phyloP scores from a whole-genome alignment of 805 yeast species.

The Hagleromyces aurorensis region DNA sequence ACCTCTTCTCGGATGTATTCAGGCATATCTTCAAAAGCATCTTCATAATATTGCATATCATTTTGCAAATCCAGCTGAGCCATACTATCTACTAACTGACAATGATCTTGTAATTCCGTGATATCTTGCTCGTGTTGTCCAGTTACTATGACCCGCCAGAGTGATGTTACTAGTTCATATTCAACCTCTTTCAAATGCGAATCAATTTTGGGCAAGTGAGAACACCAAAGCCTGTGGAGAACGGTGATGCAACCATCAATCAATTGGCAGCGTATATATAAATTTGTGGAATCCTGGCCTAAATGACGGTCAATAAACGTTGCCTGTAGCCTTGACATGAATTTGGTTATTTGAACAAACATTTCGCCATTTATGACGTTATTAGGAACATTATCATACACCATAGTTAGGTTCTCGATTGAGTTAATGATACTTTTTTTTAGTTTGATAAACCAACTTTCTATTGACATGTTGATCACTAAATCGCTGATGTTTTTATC shows the following conservation, averaged over 20 bases:
- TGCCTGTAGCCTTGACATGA: constrained; percentile 32
- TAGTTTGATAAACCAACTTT: constrained; percentile 24
- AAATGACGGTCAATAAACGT: constrained; percentile 19
- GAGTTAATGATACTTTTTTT: constrained; percentile 40
- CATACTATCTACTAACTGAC: constrained; percentile 30
- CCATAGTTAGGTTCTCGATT: constrained; percentile 37
- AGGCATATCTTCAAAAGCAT: constrained; percentile 38
- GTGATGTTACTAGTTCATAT: constrained; percentile 40
- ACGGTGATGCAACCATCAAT: constrained; percentile 17
- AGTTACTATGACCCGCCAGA: constrained; percentile 39
- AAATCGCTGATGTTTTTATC: constrained; percentile 3
- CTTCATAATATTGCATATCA: constrained; percentile 29
- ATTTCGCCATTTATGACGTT: constrained; percentile 19
- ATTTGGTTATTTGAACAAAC: constrained; percentile 18
- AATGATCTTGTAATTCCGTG: constrained; percentile 15
- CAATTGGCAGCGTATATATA: constrained; percentile 9
- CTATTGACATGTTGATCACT: constrained; percentile 13
- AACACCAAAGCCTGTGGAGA: constrained; percentile 17
- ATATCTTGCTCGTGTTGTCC: constrained; percentile 10
- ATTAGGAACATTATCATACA: constrained; percentile 16
- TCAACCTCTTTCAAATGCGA: constrained; percentile 28
- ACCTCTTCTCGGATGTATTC: constrained; percentile 33
- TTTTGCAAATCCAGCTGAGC: constrained; percentile 26
- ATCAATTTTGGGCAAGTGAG: constrained; percentile 10
- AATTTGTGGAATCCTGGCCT: constrained; percentile 19